Conservation (phyloP, 148 eudicot genomes). For the Tetragonia tetragonoides region DNA sequence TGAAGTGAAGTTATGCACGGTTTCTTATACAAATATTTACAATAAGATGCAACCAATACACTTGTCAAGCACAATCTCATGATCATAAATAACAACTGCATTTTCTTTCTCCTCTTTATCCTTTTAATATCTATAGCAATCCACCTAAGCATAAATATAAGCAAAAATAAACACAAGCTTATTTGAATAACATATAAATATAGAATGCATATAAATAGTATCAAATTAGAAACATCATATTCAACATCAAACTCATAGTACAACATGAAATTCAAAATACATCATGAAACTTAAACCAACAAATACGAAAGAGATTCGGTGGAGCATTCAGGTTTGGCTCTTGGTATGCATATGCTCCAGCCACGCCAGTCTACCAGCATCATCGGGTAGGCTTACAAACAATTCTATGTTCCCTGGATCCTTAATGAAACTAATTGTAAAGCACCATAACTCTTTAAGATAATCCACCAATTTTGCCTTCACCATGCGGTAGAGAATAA, state of each 20-base stretch:
- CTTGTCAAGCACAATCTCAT: not conserved
- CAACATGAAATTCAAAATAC: too few species aligned
- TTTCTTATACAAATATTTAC: not conserved
- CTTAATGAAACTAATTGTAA: not conserved
- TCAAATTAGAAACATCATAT: too few species aligned
- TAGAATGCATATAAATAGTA: too few species aligned
- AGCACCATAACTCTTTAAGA: not conserved
- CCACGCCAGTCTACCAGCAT: not conserved
- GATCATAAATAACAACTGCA: not conserved
- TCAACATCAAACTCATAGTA: too few species aligned
- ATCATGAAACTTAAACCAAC: too few species aligned
- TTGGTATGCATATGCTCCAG: not conserved
- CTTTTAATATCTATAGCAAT: not conserved
- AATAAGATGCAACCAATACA: not conserved
- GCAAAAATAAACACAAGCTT: too few species aligned
- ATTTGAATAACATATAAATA: too few species aligned
- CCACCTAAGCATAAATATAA: too few species aligned
- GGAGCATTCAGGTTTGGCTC: not conserved
- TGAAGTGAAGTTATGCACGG: not conserved
- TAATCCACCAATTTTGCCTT: not conserved
- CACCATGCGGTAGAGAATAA: not conserved
- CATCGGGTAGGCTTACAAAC: not conserved
- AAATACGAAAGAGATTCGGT: too few species aligned
- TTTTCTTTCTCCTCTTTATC: not conserved
- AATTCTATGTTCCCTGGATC: not conserved